Percentiles rank a stretch among this genome's conserved stretches.
Evolutionary conservation across 495 filamentous ascomycete genomes (phyloP).

Genomic region (Penicillium odoratum): DNA sequence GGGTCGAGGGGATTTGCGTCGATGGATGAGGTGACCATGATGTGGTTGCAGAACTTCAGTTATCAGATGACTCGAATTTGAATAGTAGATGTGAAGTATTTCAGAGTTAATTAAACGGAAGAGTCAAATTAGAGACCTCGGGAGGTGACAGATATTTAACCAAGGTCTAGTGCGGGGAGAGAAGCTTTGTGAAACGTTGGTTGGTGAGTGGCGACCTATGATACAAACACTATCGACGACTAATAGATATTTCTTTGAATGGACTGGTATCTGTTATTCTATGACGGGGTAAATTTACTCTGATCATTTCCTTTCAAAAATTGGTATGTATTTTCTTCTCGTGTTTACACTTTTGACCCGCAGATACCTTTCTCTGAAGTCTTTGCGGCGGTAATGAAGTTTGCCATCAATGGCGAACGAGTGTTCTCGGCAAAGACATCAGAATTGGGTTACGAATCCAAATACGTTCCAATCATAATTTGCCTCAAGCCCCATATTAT

Average conservation of each 20-base stretch:
- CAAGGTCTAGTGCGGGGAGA: constrained; percentile 20
- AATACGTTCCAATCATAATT: background rate
- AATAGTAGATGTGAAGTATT: background rate
- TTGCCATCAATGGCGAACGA: background rate
- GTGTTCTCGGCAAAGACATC: background rate
- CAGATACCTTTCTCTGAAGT: background rate
- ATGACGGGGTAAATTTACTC: background rate
- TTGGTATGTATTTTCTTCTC: too few species aligned
- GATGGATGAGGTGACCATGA: constrained; percentile 21
- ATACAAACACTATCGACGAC: constrained; percentile 22
- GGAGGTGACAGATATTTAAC: background rate
- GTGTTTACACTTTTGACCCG: background rate
- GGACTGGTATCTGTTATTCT: background rate
- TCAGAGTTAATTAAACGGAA: background rate
- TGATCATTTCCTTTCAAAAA: background rate
- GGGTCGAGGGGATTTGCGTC: constrained; percentile 25
- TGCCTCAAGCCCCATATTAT: background rate
- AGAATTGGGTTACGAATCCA: background rate
- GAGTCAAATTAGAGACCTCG: background rate
- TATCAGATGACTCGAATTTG: background rate
- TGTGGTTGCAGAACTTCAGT: background rate
- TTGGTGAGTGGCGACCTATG: constrained; percentile 25
- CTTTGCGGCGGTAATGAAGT: background rate
- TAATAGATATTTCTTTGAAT: background rate
- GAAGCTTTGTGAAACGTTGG: constrained; percentile 7